Base-by-base conservation (phyloP, 2,329 filamentous ascomycete genomes). In the Colletotrichum sp. region DNA sequence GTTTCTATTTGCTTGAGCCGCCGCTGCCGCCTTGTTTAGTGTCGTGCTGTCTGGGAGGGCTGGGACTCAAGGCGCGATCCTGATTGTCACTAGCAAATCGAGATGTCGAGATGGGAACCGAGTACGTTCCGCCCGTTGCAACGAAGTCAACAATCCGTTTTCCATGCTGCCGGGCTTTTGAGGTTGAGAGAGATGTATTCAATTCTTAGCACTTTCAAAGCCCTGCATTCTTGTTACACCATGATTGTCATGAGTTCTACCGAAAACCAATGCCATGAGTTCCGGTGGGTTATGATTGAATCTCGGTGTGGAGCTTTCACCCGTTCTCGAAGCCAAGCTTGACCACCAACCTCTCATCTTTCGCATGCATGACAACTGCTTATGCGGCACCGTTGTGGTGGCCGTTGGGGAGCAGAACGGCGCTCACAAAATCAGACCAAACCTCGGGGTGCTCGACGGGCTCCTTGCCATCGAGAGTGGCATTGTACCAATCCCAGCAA, bases 1-100 rank as follows among this genome's bases (percentile, higher is more conserved):
- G 64, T 64, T 62, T 36, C 5, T 59, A 7, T 59, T 31, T 24
- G 13, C 57, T 33, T 66, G 34, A 43, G 21, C 8, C 63, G 63
- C 63, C 43, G 63, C 34, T 66, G 63, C 63, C 63, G 63, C 43
- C 16, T 55, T 21, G 21, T 13, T 31, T 38, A 55, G 63, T n/a
- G 31, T 13, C 29, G 13, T 8, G 59, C 21, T n/a, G 18, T 29
- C 33, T 57, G 15, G 31, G 54, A 15, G 18, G 24, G 57, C 34
- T 59, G 8, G 16, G 31, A n/a, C 16, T 16, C 13, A 27, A 16
- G 11, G 7, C 27, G 33, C 36, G 18, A 24, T 51, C 16, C 7
- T 31, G 27, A 29, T 51, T 38, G 0, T 8, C 12, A 18, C 59
- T 62, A 38, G 34, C 5, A 27, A n/a, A 62, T 59, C 57, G 34